Evolutionary conservation across 1,284 basidiomycete species (phyloP).

Genomic region (Amylostereum areolatum): DNA sequence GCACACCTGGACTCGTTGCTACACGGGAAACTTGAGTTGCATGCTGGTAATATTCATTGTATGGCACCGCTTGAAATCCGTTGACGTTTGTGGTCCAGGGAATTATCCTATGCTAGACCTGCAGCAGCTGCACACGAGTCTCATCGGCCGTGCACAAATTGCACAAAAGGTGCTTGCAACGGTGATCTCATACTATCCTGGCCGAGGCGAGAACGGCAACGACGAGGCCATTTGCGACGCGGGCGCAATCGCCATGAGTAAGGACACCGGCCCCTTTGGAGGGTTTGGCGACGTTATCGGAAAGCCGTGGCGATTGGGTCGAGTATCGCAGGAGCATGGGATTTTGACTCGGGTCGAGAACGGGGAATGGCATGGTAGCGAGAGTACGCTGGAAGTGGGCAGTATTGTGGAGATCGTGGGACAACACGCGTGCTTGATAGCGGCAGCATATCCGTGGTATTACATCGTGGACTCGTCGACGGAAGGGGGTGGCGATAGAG

Average conservation of each 20-base stretch:
- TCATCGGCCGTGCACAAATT: slow-evolving; percentile 53
- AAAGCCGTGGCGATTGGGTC: slow-evolving; percentile 64
- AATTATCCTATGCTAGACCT: slow-evolving; percentile 84
- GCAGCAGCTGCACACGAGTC: slow-evolving; percentile 73
- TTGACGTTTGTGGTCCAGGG: slow-evolving; percentile 32
- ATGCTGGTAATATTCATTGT: slow-evolving; percentile 47
- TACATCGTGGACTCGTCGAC: slow-evolving; percentile 67
- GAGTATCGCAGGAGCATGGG: slow-evolving; percentile 82
- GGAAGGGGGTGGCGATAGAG: slow-evolving; percentile 38
- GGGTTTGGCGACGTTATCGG: slow-evolving; percentile 71
- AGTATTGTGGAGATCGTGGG: slow-evolving; percentile 62
- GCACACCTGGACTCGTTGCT: slow-evolving; percentile 41
- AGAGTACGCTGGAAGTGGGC: slow-evolving; percentile 46
- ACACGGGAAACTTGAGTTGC: slow-evolving; percentile 62
- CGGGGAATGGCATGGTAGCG: slow-evolving; percentile 13
- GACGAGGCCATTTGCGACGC: slow-evolving; percentile 81
- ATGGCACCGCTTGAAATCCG: not conserved
- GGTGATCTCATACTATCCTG: slow-evolving; percentile 74
- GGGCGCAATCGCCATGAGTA: slow-evolving; percentile 80
- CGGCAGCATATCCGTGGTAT: slow-evolving; percentile 76
- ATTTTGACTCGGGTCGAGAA: slow-evolving; percentile 42
- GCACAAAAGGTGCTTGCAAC: slow-evolving; percentile 67
- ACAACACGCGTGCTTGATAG: slow-evolving; percentile 75
- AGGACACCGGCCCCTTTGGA: slow-evolving; percentile 70
- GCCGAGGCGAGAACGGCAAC: slow-evolving; percentile 48